These are phyloP conservation scores for Cynanchum wilfordii DNA, from an alignment of 257 asterid genomes.

Conservation along the genomic window DNA sequence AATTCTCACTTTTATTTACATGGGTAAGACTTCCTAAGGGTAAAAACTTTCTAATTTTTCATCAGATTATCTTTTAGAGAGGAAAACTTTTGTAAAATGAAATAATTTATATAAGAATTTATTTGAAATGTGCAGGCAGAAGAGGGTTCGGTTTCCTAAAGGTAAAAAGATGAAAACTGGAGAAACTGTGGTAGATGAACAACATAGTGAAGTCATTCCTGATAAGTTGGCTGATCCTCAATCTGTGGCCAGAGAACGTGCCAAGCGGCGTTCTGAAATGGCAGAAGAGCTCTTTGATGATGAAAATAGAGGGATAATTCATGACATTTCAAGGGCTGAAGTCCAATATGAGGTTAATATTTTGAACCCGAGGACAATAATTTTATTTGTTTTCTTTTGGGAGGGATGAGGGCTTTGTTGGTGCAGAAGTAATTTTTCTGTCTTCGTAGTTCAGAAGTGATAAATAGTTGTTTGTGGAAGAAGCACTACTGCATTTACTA, in stretches of 20 bases:
- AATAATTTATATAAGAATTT: conserved; percentile 6
- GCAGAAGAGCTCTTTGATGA: conserved; percentile 47
- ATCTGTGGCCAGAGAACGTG: conserved; percentile 65
- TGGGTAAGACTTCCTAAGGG: too few species aligned
- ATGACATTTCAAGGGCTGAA: conserved; percentile 64
- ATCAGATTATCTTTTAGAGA: too few species aligned
- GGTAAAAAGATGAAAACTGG: conserved; percentile 78
- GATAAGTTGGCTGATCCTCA: conserved; percentile 38
- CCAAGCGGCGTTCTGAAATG: conserved; percentile 41
- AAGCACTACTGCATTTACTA: background rate
- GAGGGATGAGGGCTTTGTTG: background rate
- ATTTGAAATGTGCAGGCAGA: conserved; percentile 47
- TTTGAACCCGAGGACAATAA: background rate
- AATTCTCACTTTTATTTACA: too few species aligned
- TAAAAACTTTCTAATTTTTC: too few species aligned
- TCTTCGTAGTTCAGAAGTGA: background rate
- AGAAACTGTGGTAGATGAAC: conserved; percentile 40
- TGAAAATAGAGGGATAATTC: conserved; percentile 42
- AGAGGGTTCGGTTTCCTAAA: conserved; percentile 81
- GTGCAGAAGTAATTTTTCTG: background rate
- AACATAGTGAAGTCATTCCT: conserved; percentile 30
- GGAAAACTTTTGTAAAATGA: background rate
- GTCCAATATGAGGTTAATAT: conserved; percentile 53
- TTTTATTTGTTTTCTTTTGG: background rate
- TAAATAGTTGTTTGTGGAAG: background rate